Evolutionary conservation across 345 rosid species (phyloP), one percentile per base, ranked within the genome.

Genomic region (Physaria fendleri): DNA sequence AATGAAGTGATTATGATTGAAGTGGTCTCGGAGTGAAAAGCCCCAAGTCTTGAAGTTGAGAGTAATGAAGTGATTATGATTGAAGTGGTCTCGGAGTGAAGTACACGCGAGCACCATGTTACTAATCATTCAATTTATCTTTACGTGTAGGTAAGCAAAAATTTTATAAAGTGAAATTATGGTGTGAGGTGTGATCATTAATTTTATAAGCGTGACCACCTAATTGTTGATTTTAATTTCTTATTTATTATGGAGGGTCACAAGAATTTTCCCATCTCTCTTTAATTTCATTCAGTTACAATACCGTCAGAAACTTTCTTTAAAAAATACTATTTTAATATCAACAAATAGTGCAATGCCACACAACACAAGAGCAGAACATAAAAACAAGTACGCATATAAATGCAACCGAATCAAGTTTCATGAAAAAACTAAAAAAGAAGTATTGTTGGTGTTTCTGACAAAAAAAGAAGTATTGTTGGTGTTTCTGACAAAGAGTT

Each of bases 151-250:
- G 25, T 56, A 21, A 38, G 17, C 37, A 35, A 11, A 32, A 4
- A 45, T 4, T 13, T 6, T 18, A 34, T 6, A 7, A 14, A 64
- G 35, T 32, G 18, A 53, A 54, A 23, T 14, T 30, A 5, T 13
- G 37, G 6, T 10, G 56, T 12, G 51, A 48, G 51, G 63, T 56
- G 65, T 37, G 49, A 40, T 22, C 60, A 68, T 58, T 51, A 33
- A 50, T 24, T 24, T 46, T 46, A n/a, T 49, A 6, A 18, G 60
- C 54, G 66, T 68, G 66, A 59, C 48, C 60, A 50, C 38, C 29
- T 27, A 58, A 58, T 32, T 28, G 59, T 49, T 16, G 57, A 16
- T 56, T 41, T 30, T 41, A 40, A 18, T 58, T 27, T 58, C 27
- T 17, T 45, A 50, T 51, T 47, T 43, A 34, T 24, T 43, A 34